Evolutionary conservation across 306 rosid genomes (phyloP).

Genomic region (Cyclanthera cordifolia): DNA sequence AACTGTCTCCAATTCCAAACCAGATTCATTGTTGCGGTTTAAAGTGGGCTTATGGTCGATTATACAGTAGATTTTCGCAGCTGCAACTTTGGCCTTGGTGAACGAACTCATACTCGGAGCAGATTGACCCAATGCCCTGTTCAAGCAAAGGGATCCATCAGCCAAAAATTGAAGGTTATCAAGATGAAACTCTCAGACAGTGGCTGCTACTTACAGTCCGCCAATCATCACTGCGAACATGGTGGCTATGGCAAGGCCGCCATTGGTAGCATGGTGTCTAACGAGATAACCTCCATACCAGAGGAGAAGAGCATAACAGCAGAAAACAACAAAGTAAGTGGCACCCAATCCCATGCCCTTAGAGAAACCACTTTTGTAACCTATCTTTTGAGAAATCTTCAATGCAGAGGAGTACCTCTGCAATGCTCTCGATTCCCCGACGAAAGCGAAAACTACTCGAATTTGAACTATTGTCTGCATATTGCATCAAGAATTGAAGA

Average conservation of each 20-base stretch:
- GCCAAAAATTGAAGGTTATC: not conserved
- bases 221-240: conserved; percentile 98
- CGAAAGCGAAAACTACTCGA: conserved; percentile 68
- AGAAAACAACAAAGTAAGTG: conserved; percentile 91
- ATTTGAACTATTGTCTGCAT: conserved; percentile 82
- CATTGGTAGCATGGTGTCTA: conserved; percentile 79
- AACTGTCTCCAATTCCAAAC: conserved; percentile 60
- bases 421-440: conserved; percentile 69
- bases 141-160: conserved; percentile 3
- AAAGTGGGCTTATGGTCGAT: conserved; percentile 80
- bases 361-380: conserved; percentile 78
- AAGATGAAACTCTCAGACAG: not conserved
- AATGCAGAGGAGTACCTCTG: conserved; percentile 64
- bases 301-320: conserved; percentile 88
- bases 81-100: conserved; percentile 90
- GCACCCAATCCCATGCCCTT: conserved; percentile 97
- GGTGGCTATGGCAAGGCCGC: conserved; percentile 95
- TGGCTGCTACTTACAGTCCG: conserved; percentile 55
- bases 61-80: conserved; percentile 64
- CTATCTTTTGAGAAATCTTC: conserved; percentile 64
- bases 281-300: conserved; percentile 98
- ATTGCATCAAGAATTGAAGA: conserved; percentile 19
- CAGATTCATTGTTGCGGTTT: conserved; percentile 60
- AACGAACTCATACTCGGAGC: conserved; percentile 95
- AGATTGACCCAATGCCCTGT: conserved; percentile 87